A percentile compares a stretch with the other conserved stretches of the same genome.
Evolutionary conservation across 2,329 filamentous ascomycete species (phyloP).

Genomic region (Monilinia fructigena): DNA sequence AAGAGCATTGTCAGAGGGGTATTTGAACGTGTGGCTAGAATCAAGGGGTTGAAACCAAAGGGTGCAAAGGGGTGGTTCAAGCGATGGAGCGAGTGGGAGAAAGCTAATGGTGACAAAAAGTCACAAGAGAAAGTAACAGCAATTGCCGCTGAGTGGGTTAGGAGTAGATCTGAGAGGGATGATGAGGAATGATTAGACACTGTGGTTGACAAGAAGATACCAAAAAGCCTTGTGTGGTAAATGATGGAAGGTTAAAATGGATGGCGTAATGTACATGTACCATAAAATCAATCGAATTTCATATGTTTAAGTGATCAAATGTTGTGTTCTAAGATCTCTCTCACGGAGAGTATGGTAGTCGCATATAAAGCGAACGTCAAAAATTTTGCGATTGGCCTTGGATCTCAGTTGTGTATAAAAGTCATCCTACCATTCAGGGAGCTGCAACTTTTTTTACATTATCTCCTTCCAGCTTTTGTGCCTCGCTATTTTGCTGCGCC

Average conservation of each 20-base stretch:
- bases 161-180: conserved; percentile 45
- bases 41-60: conserved; percentile 73
- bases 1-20: conserved; percentile 66
- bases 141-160: conserved; percentile 69
- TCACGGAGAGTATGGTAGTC: not conserved
- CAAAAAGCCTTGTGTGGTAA: conserved; percentile 14
- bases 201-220: conserved; percentile 12
- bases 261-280: conserved; percentile 10
- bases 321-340: not conserved
- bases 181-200: conserved; percentile 16
- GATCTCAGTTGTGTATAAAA: not conserved
- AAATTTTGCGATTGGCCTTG: not conserved
- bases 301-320: not conserved
- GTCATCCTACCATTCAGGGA: not conserved
- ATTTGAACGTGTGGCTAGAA: conserved; percentile 75
- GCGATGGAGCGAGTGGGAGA: conserved; percentile 88
- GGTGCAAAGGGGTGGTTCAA: conserved; percentile 87
- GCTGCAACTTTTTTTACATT: not conserved
- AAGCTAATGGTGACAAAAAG: conserved; percentile 67
- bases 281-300: conserved; percentile 10
- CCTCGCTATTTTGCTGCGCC: conserved; percentile 19
- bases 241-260: not conserved
- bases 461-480: not conserved
- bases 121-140: conserved; percentile 68
- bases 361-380: not conserved